These are phyloP conservation scores for Raffaelea deltoideospora DNA, from an alignment of 2,329 filamentous ascomycete species.

Conservation along the genomic window DNA sequence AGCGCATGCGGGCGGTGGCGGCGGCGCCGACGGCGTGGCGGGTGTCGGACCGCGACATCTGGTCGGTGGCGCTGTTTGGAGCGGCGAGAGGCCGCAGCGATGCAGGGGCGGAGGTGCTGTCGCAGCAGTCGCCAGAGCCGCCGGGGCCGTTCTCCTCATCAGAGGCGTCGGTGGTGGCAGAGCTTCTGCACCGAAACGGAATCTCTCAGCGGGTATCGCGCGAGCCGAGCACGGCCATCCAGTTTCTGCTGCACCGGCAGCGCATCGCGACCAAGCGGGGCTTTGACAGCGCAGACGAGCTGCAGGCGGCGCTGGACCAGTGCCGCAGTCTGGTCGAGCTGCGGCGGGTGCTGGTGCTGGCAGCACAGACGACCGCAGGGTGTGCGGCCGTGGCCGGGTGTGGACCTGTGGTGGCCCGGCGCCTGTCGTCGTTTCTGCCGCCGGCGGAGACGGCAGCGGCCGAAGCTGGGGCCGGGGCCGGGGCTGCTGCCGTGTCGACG, in stretches of 20 bases:
- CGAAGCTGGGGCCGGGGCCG: neutral
- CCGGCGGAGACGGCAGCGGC: neutral
- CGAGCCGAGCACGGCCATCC: slow-evolving; percentile 8
- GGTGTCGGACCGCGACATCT: slow-evolving; percentile 26
- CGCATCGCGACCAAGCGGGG: neutral
- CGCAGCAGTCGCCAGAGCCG: no score
- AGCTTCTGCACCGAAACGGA: slow-evolving; percentile 13
- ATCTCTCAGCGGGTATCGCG: slow-evolving; percentile 11
- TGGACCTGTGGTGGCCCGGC: neutral
- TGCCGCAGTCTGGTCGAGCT: slow-evolving; percentile 9
- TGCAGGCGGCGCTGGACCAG: slow-evolving; percentile 4
- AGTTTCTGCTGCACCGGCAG: slow-evolving; percentile 15
- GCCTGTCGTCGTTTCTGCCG: neutral
- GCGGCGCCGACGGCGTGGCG: slow-evolving; percentile 19
- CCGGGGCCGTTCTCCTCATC: neutral
- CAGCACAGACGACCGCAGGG: slow-evolving; percentile 10
- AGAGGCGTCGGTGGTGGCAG: neutral
- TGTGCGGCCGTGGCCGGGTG: slow-evolving; percentile 5
- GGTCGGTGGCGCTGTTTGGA: slow-evolving; percentile 22
- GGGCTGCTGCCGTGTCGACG: slow-evolving; percentile 5
- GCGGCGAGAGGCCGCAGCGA: no score
- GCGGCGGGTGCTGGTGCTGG: slow-evolving; percentile 12
- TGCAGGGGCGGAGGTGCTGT: no score
- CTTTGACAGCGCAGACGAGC: neutral
- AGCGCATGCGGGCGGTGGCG: slow-evolving; percentile 1